Conservation (phyloP, 495 filamentous ascomycete species). For the Beverwykella pulmonaria region DNA sequence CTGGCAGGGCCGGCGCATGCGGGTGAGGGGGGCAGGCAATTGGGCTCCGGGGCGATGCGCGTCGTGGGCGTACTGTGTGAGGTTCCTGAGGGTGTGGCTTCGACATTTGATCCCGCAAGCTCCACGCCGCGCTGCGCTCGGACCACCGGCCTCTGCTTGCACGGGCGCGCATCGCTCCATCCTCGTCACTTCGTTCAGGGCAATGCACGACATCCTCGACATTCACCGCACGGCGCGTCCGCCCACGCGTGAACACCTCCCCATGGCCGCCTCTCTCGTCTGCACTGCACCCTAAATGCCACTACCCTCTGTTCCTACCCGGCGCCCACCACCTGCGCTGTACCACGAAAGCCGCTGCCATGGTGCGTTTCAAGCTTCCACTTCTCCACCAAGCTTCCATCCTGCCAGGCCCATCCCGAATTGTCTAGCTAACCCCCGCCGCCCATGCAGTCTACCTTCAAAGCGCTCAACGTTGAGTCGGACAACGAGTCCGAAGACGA, state of each 20-base stretch:
- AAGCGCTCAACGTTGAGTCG: constrained; percentile 87
- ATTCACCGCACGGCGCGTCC: background rate
- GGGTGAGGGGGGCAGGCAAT: background rate
- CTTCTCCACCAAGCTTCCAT: background rate
- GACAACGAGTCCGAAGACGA: constrained; percentile 89
- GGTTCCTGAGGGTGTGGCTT: background rate
- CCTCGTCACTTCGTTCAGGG: background rate
- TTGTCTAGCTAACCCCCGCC: background rate
- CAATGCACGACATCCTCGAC: background rate
- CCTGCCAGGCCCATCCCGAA: background rate
- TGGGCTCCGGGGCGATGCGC: background rate
- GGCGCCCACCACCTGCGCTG: constrained; percentile 1
- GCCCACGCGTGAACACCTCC: background rate
- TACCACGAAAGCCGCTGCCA: constrained; percentile 9
- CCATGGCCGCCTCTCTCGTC: constrained; percentile 1
- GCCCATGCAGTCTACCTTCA: constrained; percentile 60
- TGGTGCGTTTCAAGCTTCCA: constrained; percentile 33
- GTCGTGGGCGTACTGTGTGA: background rate
- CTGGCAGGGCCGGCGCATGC: background rate
- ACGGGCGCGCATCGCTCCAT: background rate
- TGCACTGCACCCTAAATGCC: background rate
- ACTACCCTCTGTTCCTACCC: background rate
- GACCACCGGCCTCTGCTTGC: no score
- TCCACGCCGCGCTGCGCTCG: background rate
- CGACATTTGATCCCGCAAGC: background rate